phyloP scores from a whole-genome alignment of 2,329 filamentous ascomycete genomes.

The Aspergillus quadrilineatus region DNA sequence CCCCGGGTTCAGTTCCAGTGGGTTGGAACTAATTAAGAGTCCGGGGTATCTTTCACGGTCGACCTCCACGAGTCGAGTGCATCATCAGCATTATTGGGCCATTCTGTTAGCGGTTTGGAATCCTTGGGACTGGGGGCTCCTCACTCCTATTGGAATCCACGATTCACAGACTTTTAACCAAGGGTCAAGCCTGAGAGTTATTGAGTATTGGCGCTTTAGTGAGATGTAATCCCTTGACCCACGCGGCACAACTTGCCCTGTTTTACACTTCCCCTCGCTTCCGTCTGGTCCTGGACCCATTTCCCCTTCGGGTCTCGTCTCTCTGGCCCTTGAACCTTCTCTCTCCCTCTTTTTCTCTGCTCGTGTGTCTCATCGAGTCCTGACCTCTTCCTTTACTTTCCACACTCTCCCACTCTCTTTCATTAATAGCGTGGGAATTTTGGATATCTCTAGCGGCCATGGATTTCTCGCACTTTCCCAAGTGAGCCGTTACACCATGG shows the following conservation, averaged over 20 bases:
- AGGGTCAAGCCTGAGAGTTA: background rate
- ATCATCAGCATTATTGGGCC: background rate
- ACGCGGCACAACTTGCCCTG: constrained; percentile 4
- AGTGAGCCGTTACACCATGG: constrained; percentile 27
- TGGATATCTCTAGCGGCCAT: constrained; percentile 2
- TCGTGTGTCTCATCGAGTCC: background rate
- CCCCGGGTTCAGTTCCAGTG: background rate
- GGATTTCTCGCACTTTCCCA: constrained; percentile 13
- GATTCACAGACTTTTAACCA: background rate
- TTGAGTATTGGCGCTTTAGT: background rate
- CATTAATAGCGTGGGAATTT: background rate
- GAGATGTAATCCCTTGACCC: constrained; percentile 12
- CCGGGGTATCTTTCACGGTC: background rate
- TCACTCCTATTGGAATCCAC: background rate
- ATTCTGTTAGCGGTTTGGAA: background rate
- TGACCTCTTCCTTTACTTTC: background rate
- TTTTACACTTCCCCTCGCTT: constrained; percentile 12
- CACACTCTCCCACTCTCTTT: background rate
- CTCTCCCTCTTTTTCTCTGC: background rate
- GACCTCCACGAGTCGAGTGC: background rate
- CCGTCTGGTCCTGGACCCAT: background rate
- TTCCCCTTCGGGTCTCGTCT: background rate
- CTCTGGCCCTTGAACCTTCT: constrained; percentile 1
- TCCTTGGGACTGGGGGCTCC: background rate
- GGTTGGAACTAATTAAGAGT: background rate